phyloP scores from a whole-genome alignment of 2,329 filamentous ascomycete species.

The Phyllosticta citrichinensis region DNA sequence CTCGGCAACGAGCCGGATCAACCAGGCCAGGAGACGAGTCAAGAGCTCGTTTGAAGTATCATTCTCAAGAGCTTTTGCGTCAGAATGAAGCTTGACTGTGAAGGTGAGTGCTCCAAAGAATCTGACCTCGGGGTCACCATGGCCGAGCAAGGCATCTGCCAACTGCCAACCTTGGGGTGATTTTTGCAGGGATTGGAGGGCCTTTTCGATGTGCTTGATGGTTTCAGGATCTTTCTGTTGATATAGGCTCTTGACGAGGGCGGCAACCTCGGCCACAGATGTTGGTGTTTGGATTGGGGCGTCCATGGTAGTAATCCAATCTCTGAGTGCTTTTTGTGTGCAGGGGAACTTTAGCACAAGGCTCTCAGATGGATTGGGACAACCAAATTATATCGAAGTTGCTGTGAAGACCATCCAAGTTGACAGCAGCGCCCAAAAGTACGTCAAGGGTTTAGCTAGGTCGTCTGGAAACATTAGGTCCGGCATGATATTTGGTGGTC shows the following conservation, averaged over 20 bases:
- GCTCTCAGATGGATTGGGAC: neutral
- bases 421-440: neutral
- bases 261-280: slow-evolving; percentile 24
- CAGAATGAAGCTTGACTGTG: slow-evolving; percentile 75
- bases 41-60: slow-evolving; percentile 26
- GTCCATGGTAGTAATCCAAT: neutral
- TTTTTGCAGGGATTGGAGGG: slow-evolving; percentile 68
- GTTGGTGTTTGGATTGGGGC: neutral
- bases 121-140: slow-evolving; percentile 62
- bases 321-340: neutral
- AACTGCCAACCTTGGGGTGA: slow-evolving; percentile 77
- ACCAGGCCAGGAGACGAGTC: slow-evolving; percentile 49
- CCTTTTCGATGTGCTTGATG: slow-evolving; percentile 53
- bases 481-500: neutral
- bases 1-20: slow-evolving; percentile 29
- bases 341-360: neutral
- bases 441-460: neutral
- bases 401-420: neutral
- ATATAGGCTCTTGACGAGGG: slow-evolving; percentile 44
- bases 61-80: slow-evolving; percentile 17
- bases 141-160: slow-evolving; percentile 63
- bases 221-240: slow-evolving; percentile 36
- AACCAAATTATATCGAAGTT: neutral
- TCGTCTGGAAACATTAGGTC: neutral
- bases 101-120: slow-evolving; percentile 93